Evolutionary conservation across 768 basidiomycete genomes (phyloP).

Genomic region (Pisolithus orientalis): DNA sequence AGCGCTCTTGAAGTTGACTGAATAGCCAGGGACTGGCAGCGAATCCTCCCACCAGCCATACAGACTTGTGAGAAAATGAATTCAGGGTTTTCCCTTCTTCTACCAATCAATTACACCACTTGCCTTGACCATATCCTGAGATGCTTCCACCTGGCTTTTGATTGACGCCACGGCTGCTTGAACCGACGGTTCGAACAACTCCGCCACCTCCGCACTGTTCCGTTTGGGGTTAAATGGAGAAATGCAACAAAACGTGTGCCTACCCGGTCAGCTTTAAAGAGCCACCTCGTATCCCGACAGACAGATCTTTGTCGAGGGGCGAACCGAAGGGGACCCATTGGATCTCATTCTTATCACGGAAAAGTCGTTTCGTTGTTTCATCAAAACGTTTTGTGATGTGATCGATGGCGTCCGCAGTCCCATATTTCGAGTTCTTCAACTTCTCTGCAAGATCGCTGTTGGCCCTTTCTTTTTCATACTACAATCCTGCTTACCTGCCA

Average conservation of each 20-base stretch:
- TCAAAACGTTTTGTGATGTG: slow-evolving; percentile 79
- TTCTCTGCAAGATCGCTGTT: slow-evolving; percentile 44
- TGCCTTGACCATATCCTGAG: slow-evolving; percentile 54
- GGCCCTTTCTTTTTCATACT: not conserved
- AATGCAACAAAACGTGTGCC: slow-evolving; percentile 18
- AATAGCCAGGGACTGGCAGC: slow-evolving; percentile 81
- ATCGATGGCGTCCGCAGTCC: slow-evolving; percentile 62
- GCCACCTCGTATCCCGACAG: slow-evolving; percentile 67
- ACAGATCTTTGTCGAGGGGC: slow-evolving; percentile 65
- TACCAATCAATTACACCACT: slow-evolving; percentile 25
- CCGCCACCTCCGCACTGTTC: slow-evolving; percentile 47
- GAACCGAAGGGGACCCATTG: slow-evolving; percentile 77
- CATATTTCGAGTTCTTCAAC: slow-evolving; percentile 67
- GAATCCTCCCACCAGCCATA: slow-evolving; percentile 80
- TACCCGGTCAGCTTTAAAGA: slow-evolving; percentile 69
- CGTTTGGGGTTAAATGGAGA: slow-evolving; percentile 1
- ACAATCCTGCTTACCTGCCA: slow-evolving; percentile 45
- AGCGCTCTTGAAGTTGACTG: slow-evolving; percentile 63
- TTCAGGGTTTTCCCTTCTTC: not conserved
- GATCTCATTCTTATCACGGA: slow-evolving; percentile 58
- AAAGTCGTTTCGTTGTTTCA: slow-evolving; percentile 76
- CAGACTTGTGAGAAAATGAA: slow-evolving; percentile 42
- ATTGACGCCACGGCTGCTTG: slow-evolving; percentile 68
- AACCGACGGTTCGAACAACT: slow-evolving; percentile 74
- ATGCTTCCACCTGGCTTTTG: slow-evolving; percentile 62